Evolutionary conservation across 202 grass and related monocot genomes (phyloP), one percentile per base, ranked within the genome.

Genomic region (Carex arenaria): DNA sequence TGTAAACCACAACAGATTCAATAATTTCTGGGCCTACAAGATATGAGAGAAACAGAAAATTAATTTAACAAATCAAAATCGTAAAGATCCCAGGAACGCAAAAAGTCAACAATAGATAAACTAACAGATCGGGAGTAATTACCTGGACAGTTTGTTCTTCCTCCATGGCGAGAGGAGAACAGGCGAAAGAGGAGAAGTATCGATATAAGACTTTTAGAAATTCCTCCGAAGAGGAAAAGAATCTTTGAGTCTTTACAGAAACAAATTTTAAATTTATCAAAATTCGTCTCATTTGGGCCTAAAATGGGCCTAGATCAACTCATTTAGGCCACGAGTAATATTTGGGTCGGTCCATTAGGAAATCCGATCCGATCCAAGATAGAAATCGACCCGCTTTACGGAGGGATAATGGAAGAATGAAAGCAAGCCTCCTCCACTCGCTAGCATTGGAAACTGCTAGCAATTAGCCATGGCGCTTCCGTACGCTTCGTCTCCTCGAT

Each of bases 91-190:
- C 17, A 19, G 57, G 73, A 38, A 11, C 17, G 8, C 28, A 59
- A 78, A 78, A 78, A 19, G 73, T 78, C 73, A 78, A 78, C 6
- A 59, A 59, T 14, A 54, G 30, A 17, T n/a, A 52, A 56, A 34
- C 23, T 30, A 36, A 59, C 7, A 30, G 52, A 59, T 59, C 28
- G 52, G 26, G 5, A 28, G 26, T 9, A 56, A 34, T 56, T 78
- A 78, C 73, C 73, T 78, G 73, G 15, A 59, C 52, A 78, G 45
- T 36, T 12, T n/a, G 73, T 59, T 77, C 73, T n/a, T 78, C 73
- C 51, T 59, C 73, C 73, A 78, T 78, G 73, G 53, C 53, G 22
- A 76, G 51, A 55, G 72, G 49, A 76, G 47, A 55, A 72, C 42
- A 70, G 67, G 18, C 40, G 69, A 54, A 17, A 30, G 45, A 57